Evolutionary conservation across 208 protist species (phyloP).

Genomic region (Crithidia mellificae): DNA sequence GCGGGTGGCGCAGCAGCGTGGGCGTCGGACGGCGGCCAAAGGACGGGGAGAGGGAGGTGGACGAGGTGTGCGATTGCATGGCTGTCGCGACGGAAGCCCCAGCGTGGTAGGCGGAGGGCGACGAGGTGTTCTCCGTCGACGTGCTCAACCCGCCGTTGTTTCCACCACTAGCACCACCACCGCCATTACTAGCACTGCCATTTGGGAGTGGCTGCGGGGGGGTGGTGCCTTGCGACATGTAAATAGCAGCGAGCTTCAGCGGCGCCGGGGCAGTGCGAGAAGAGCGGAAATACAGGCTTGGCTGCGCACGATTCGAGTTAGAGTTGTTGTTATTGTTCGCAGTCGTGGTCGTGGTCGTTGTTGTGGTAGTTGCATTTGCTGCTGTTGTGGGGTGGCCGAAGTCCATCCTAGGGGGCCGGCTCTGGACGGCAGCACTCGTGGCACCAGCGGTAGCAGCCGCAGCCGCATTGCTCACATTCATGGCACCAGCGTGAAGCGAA

Average conservation of each 20-base stretch:
- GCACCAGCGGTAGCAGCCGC: neutral
- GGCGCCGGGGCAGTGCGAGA: slow-evolving; percentile 19
- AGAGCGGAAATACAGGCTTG: slow-evolving; percentile 32
- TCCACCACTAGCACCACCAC: neutral
- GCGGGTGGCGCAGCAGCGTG: slow-evolving; percentile 15
- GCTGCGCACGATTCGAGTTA: slow-evolving; percentile 18
- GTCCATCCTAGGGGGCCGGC: slow-evolving; percentile 4
- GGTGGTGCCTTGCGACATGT: neutral
- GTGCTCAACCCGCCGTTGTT: neutral
- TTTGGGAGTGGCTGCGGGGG: neutral
- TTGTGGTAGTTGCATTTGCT: too few relatives aligned
- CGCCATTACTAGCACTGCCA: too few relatives aligned
- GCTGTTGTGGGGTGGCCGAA: slow-evolving; percentile 2
- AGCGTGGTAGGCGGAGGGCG: neutral
- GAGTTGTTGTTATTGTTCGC: neutral
- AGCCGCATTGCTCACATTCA: neutral
- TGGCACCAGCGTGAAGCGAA: too few relatives aligned
- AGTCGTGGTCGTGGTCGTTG: neutral
- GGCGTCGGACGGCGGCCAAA: slow-evolving; percentile 5
- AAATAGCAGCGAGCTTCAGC: slow-evolving; percentile 18
- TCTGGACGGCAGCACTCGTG: neutral
- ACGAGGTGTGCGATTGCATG: neutral
- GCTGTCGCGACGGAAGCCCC: neutral
- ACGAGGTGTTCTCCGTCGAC: slow-evolving; percentile 5
- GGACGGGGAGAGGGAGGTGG: neutral